Evolutionary conservation across 441 rosid species (phyloP), one percentile per base, ranked within the genome.

Genomic region (Arabidopsis lyrata): DNA sequence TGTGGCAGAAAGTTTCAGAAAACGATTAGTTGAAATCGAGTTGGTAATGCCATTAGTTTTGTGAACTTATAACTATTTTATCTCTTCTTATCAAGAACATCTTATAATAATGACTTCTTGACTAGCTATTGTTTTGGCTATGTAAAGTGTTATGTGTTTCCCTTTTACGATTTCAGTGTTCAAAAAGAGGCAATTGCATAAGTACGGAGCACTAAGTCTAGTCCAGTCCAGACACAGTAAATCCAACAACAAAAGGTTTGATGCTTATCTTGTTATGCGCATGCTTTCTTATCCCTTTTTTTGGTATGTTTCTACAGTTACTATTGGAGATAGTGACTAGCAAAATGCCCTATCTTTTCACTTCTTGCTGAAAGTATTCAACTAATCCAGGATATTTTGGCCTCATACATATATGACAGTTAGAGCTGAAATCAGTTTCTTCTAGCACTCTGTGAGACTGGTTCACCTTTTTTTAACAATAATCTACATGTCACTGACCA

Each of bases 181-280:
- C 57, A 71, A 59, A 65, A 31, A 15, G 66, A 77, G 77, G 42
- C 35, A 77, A 59, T 14, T 71, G 68, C 73, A 64, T 48, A 66
- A 59, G 56, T 77, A 71, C 39, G 67, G 38, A 34, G 56, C 80
- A 57, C 68, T 29, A 29, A 70, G 35, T 22, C 3, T 2, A 22
- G 24, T 77, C 64, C 32, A 50, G 32, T 11, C 55, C 70, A 10
- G 73, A 29, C 35, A 53, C n/a, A 38, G 70, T 69, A 24, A 42
- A 9, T 57, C 66, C 79, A 62, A 45, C 29, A 24, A 69, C 69
- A 65, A 50, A 65, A 57, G 41, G 58, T 65, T 27, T 4, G 35
- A 32, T 38, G 39, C 67, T 65, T 66, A 59, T 38, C 65, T 73
- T 32, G 50, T 54, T 32, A 13, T 59, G 39, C 49, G 66, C 77